Evolutionary conservation across 345 rosid species (phyloP), one percentile per base, ranked within the genome.

Genomic region (Acer saccharum): DNA sequence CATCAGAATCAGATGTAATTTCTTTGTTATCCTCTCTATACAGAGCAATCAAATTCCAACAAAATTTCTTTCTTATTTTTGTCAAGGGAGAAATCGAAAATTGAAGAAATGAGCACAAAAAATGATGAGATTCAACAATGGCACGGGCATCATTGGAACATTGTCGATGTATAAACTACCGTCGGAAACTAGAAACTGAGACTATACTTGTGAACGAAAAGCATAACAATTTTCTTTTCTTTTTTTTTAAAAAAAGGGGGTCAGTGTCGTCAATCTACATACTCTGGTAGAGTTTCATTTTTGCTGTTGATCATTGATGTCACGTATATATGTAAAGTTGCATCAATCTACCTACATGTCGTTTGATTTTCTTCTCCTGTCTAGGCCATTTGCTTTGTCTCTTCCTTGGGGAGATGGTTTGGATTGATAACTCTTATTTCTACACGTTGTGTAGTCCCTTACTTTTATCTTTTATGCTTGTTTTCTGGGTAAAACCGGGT

Each of bases 331-430:
- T 67, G 23, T 18, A 29, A 16, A 50, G 13, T 71, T 46, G n/a
- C 20, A 25, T 79, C 32, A 69, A 57, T 81, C 84, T 68, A 27
- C 43, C 54, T 68, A 72, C 84, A 69, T 68, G 68, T 72, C 25
- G 20, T 73, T 76, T 20, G 80, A 68, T 68, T 61, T 72, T 52
- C 58, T 74, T 72, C 74, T n/a, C 43, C 13, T 3, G 39, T 76
- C 77, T 1, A 57, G 25, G 18, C 68, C 84, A 71, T 70, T 72
- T 13, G 63, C 65, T 12, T 78, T 79, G 23, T 77, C 81, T 67
- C 61, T 68, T 68, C n/a, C 25, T 12, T 32, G 32, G 41, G 74
- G 27, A 54, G 75, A 43, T 7, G 63, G 43, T 35, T 68, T 73
- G 68, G 78, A 77, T 69, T n/a, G n/a, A n/a, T n/a, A n/a, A n/a